Conservation (phyloP, 306 rosid species). For the Acmispon strigosus region DNA sequence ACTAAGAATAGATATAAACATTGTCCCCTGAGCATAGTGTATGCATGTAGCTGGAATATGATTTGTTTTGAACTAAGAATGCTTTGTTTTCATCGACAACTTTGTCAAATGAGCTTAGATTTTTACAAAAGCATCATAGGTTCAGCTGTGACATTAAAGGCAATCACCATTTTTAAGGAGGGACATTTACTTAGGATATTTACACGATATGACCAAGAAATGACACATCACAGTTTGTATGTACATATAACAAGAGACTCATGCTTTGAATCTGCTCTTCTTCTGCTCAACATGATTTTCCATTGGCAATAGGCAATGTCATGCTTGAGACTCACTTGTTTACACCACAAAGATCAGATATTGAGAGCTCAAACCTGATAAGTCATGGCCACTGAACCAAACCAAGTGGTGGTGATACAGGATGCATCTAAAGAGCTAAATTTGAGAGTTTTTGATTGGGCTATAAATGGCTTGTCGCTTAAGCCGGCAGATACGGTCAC, state of each 20-base stretch:
- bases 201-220: conserved; percentile 19
- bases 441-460: conserved; percentile 40
- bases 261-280: not conserved
- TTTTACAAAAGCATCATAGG: conserved; percentile 1
- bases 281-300: not conserved
- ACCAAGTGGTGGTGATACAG: conserved; percentile 62
- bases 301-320: not conserved
- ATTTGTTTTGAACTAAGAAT: conserved; percentile 16
- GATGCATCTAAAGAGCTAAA: conserved; percentile 55
- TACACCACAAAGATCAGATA: not conserved
- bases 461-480: conserved; percentile 39
- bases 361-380: not conserved
- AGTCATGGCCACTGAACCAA: conserved; percentile 21
- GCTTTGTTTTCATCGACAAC: conserved; percentile 4
- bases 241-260: not conserved
- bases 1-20: too few relatives aligned
- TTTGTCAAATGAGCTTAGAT: conserved; percentile 11
- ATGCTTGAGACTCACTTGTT: not conserved
- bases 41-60: not conserved
- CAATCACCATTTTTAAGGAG: not conserved
- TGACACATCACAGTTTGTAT: not conserved
- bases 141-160: not conserved
- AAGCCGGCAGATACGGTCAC: conserved; percentile 53
- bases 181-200: conserved; percentile 15
- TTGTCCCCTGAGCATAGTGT: not conserved